phyloP scores from a whole-genome alignment of 345 rosid genomes.

The Aquilaria yunnanensis region DNA sequence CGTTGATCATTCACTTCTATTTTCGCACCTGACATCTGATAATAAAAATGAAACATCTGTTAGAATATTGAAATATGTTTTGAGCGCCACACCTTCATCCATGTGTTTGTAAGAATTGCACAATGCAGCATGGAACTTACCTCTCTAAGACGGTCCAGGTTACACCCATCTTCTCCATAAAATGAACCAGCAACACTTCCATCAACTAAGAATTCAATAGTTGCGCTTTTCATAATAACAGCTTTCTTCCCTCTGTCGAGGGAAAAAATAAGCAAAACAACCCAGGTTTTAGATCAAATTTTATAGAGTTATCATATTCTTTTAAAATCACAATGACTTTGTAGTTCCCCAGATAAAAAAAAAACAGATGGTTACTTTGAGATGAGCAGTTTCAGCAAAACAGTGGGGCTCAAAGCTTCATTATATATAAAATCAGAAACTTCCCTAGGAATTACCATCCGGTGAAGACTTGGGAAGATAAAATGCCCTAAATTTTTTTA shows the following conservation, averaged over 20 bases:
- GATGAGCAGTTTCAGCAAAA: no score
- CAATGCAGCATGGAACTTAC: slow-evolving; percentile 12
- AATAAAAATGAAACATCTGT: no score
- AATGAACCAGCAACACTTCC: slow-evolving; percentile 38
- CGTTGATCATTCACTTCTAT: slow-evolving; percentile 38
- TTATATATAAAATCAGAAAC: no score
- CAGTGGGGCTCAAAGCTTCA: no score
- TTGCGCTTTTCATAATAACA: slow-evolving; percentile 37
- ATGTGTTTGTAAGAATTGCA: neutral
- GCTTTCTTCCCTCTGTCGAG: slow-evolving; percentile 31
- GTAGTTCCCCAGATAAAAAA: slow-evolving; percentile 2
- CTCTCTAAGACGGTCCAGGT: slow-evolving; percentile 55
- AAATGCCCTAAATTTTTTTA: no score
- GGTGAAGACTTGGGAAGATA: no score
- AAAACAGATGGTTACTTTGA: neutral
- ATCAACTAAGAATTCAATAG: slow-evolving; percentile 39
- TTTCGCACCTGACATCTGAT: slow-evolving; percentile 60
- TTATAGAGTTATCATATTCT: no score
- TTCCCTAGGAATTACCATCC: no score
- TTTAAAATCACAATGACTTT: neutral
- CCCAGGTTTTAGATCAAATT: no score
- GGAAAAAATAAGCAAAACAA: neutral
- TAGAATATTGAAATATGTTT: no score
- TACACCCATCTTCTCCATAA: slow-evolving; percentile 46
- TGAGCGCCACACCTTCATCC: neutral